Evolutionary conservation across 2,329 filamentous ascomycete species (phyloP).

Genomic region (Fusarium albidum): DNA sequence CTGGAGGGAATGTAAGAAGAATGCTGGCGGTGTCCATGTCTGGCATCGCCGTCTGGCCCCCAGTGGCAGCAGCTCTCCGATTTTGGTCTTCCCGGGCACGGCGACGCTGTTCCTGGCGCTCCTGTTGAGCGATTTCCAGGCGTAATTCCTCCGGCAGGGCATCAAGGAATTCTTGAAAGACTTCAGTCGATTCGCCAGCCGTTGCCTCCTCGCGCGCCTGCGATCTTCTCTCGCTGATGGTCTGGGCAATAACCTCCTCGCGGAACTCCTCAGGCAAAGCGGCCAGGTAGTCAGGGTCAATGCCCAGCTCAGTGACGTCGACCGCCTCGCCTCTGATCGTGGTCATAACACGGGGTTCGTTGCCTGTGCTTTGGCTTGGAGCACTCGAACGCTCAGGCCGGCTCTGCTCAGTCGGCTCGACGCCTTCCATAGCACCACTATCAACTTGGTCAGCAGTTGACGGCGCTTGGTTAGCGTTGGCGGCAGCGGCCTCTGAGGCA

Average conservation of each 20-base stretch:
- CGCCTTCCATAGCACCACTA: slow-evolving; percentile 75
- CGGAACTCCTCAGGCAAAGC: slow-evolving; percentile 97
- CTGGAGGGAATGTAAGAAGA: slow-evolving; percentile 86
- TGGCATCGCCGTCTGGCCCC: slow-evolving; percentile 62
- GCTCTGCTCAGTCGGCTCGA: slow-evolving; percentile 63
- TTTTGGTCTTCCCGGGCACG: slow-evolving; percentile 84
- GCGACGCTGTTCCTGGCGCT: slow-evolving; percentile 86
- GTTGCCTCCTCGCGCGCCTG: slow-evolving; percentile 75
- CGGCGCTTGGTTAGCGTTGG: slow-evolving; percentile 20
- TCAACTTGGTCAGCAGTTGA: slow-evolving; percentile 20
- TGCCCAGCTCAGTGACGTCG: slow-evolving; percentile 93
- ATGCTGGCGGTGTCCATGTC: slow-evolving; percentile 97
- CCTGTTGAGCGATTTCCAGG: slow-evolving; percentile 88
- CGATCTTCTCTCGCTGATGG: slow-evolving; percentile 82
- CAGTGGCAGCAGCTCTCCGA: slow-evolving; percentile 66
- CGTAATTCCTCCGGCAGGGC: slow-evolving; percentile 91
- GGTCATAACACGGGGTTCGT: slow-evolving; percentile 72
- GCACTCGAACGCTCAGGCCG: slow-evolving; percentile 42
- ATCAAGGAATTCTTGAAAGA: slow-evolving; percentile 93
- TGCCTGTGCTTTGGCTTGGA: slow-evolving; percentile 33
- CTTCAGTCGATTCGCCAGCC: slow-evolving; percentile 79
- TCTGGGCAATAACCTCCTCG: slow-evolving; percentile 94
- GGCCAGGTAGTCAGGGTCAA: slow-evolving; percentile 92
- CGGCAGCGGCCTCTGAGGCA: slow-evolving; percentile 64
- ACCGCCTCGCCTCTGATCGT: slow-evolving; percentile 86